Base-by-base conservation (phyloP, 495 filamentous ascomycete species). In the Talaromyces stipitatus region DNA sequence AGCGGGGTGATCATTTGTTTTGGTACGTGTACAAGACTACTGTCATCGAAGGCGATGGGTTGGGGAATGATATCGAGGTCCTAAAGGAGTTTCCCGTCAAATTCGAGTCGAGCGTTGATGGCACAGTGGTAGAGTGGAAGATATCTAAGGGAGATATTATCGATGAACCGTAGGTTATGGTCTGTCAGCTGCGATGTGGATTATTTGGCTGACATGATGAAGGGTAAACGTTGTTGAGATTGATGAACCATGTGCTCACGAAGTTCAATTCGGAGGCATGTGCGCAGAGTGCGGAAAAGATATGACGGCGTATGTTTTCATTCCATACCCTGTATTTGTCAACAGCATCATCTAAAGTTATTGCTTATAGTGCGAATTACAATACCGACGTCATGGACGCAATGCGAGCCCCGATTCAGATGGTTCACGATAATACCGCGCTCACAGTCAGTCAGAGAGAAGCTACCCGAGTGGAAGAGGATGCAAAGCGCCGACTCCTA, bases 211-310 rank as follows among this genome's bases (percentile, higher is more conserved):
- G 32, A 22, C n/a, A 41, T 11, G 12, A 22, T 46, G 14, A 54
- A 80, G 78, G 66, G 61, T 76, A 50, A 74, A 82, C 20, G 80
- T 92, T 60, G 76, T 90, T 23, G 85, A 88, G 56, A 87, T 97
- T 54, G 88, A 95, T 61, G 94, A 99, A 74, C 85, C 87, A 54
- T 99, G 94, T 72, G 78, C 86, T 29, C 94, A 99, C 70, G 87
- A 88, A 62, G 78, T 95, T 28, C 94, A 99, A 66, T 97, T 87
- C 62, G 86, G 83, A 45, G 91, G 91, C 12, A 79, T 99, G 43
- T 99, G 94, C 72, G 88, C 82, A 30, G 81, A 88, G 60, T 99
- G 94, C 72, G 95, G 94, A 52, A 91, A 95, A 76, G 92, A 99
- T 67, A 97, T 99, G 95, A 97, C 89, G 53, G 82, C 79, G 85